These are phyloP conservation scores for Acmispon strigosus DNA, from an alignment of 306 rosid species.

Conservation along the genomic window DNA sequence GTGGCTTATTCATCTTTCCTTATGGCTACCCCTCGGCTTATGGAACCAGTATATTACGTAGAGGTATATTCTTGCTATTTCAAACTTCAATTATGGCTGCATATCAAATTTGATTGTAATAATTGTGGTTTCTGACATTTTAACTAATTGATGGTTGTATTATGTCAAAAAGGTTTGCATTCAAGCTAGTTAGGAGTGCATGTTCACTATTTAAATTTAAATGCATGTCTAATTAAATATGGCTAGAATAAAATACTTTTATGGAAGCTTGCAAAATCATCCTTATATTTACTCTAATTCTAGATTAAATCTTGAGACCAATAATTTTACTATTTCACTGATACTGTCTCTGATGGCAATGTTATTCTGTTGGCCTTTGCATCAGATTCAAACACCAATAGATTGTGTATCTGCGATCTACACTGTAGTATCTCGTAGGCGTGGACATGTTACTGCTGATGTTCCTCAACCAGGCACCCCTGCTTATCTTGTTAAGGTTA, in stretches of 20 bases:
- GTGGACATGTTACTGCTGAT: slow-evolving; percentile 98
- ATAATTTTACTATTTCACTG: not conserved
- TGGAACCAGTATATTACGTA: slow-evolving; percentile 94
- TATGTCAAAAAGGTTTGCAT: not conserved
- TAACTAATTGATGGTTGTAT: not conserved
- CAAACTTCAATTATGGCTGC: not conserved
- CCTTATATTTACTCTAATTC: not conserved
- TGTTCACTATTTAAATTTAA: not conserved
- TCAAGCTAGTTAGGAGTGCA: not conserved
- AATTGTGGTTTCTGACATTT: not conserved
- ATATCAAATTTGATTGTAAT: not conserved
- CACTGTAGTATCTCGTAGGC: slow-evolving; percentile 94
- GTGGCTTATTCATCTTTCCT: slow-evolving; percentile 95
- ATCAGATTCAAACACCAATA: slow-evolving; percentile 95
- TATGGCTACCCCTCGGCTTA: slow-evolving; percentile 96
- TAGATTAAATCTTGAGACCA: not conserved
- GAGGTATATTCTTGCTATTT: slow-evolving; percentile 50
- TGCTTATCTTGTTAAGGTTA: slow-evolving; percentile 81
- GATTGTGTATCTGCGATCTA: slow-evolving; percentile 98
- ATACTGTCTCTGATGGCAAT: slow-evolving; percentile 15
- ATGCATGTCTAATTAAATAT: not conserved
- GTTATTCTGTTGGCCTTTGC: slow-evolving; percentile 19
- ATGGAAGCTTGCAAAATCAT: not conserved
- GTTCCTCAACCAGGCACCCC: slow-evolving; percentile 99
- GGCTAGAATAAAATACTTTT: not conserved